Percentiles rank a stretch among this genome's conserved stretches.
Evolutionary conservation across 331 rosid species (phyloP).

Genomic region (Malus hybrid): DNA sequence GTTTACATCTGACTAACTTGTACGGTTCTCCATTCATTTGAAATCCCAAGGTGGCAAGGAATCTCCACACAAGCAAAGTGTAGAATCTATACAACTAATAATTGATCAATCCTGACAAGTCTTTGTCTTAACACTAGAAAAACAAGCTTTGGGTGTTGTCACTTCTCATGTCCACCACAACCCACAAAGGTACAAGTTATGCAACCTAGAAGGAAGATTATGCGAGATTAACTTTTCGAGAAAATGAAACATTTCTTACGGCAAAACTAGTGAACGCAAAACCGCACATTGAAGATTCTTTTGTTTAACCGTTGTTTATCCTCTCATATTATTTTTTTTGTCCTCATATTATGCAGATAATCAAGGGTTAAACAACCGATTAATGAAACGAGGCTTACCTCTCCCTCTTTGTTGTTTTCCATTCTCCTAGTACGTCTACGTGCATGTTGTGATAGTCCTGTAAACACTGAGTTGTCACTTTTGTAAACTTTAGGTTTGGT

Average conservation of each 20-base stretch:
- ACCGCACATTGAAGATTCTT: too few species aligned
- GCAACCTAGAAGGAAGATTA: neutral
- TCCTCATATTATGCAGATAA: too few species aligned
- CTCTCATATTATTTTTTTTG: too few species aligned
- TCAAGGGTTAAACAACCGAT: too few species aligned
- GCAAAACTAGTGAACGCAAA: too few species aligned
- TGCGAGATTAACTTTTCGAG: too few species aligned
- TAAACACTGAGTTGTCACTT: neutral
- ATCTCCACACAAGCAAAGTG: constrained; percentile 1
- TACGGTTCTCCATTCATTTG: constrained; percentile 9
- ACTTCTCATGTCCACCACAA: constrained; percentile 13
- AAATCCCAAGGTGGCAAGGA: constrained; percentile 10
- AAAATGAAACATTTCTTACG: too few species aligned
- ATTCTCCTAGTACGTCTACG: neutral
- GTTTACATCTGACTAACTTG: neutral
- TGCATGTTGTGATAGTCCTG: neutral
- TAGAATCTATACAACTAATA: neutral
- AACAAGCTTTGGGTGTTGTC: constrained; percentile 10
- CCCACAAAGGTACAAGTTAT: neutral
- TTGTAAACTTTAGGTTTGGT: neutral
- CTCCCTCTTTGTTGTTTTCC: neutral
- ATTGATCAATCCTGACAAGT: neutral
- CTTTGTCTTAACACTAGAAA: neutral
- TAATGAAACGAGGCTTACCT: too few species aligned
- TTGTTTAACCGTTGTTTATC: too few species aligned